Percentiles rank a stretch among this genome's conserved stretches.
Evolutionary conservation across 1,284 basidiomycete genomes (phyloP).

Genomic region (Farysia itapuensis): DNA sequence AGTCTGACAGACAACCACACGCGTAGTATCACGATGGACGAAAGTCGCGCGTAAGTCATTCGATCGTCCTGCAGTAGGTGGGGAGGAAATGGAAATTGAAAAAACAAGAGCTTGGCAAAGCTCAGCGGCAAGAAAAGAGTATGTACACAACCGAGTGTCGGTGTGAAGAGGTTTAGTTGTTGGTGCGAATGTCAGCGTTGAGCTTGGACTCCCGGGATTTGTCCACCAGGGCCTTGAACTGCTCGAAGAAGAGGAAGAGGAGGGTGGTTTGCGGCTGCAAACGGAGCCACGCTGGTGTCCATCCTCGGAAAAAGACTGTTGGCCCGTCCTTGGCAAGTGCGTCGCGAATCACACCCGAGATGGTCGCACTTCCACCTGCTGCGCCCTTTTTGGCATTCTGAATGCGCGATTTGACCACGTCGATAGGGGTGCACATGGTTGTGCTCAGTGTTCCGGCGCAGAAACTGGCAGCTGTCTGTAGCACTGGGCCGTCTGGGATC

Average conservation of each 20-base stretch:
- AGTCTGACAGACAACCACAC: constrained; percentile 5
- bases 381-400: constrained; percentile 59
- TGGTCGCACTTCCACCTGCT: constrained; percentile 17
- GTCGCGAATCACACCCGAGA: constrained; percentile 29
- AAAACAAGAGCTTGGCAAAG: too few species aligned
- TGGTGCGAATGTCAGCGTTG: constrained; percentile 5
- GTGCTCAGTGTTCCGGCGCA: constrained; percentile 65
- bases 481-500: constrained; percentile 61
- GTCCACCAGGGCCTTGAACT: constrained; percentile 50
- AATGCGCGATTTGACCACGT: constrained; percentile 40
- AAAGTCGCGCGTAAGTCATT: constrained; percentile 10
- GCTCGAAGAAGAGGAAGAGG: constrained; percentile 54
- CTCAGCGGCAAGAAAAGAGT: too few species aligned
- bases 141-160: neutral
- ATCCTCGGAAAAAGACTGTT: constrained; percentile 65
- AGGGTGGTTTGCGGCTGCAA: constrained; percentile 56
- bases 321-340: constrained; percentile 61
- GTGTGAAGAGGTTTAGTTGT: constrained; percentile 7
- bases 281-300: constrained; percentile 64
- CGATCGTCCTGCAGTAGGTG: neutral
- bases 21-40: constrained; percentile 28
- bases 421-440: constrained; percentile 55
- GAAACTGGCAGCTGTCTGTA: constrained; percentile 43
- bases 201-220: constrained; percentile 9
- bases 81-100: too few species aligned